Base-by-base conservation (phyloP, 73 alveolate species). In the Durusdinium trenchii region DNA sequence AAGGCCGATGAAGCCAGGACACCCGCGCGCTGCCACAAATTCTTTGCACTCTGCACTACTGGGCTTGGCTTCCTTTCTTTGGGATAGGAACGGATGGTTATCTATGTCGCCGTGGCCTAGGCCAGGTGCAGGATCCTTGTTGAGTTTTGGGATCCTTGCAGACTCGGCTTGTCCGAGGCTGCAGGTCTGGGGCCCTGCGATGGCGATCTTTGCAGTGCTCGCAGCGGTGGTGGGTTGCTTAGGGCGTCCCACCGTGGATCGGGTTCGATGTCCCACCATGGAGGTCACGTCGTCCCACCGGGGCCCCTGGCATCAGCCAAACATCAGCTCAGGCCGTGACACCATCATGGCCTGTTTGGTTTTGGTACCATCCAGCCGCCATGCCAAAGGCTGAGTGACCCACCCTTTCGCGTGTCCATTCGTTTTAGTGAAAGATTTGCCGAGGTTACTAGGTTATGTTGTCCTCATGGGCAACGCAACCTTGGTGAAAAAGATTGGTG, bases 321-420 rank as follows among this genome's bases (percentile, higher is more conserved):
- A 60, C 73, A 1, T 60, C n/a, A 60, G 73, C 73, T 32, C 28
- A 89, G 96, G 96, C 98, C 9, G 98, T 91, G 48, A 91, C 98
- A 2, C 98, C 98, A 48, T 36, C 86, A 42, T 91, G 98, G 98
- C 87, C 87, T 30, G 89, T 69, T 18, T 91, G 98, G 98, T 91
- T 91, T 42, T 91, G 98, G 98, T 91, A 91, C 89, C 98, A 91
- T 36, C 98, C 98, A 48, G 89, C 98, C 5, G 98, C 98, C 12
- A 91, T 91, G 98, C 69, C 38, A 32, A 36, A 30, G 61, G 64
- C 89, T 46, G 89, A 78, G 89, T 3, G 43, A 76, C 26, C 64
- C 30, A 32, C n/a, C n/a, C n/a, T n/a, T n/a, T n/a, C n/a, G n/a
- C n/a, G n/a, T n/a, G n/a, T n/a, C n/a, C n/a, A n/a, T n/a, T n/a